Evolutionary conservation across 2,329 filamentous ascomycete genomes (phyloP).

Genomic region (Colletotrichum musae): DNA sequence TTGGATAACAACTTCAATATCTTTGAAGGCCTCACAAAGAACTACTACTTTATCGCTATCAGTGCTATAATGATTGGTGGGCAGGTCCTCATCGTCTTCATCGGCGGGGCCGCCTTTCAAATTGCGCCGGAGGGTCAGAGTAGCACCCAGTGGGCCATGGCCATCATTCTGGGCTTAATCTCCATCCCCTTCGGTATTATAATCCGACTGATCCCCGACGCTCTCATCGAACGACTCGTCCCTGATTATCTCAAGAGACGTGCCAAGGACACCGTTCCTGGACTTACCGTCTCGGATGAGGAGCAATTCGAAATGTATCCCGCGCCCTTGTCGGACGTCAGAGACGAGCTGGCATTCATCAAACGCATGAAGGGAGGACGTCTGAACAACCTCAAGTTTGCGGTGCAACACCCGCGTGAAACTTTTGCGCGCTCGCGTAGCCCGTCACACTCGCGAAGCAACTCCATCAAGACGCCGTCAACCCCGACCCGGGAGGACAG

Average conservation of each 20-base stretch:
- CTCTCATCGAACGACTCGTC: slow-evolving; percentile 68
- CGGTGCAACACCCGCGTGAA: slow-evolving; percentile 81
- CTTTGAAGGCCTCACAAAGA: slow-evolving; percentile 87
- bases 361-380: slow-evolving; percentile 86
- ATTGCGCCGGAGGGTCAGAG: slow-evolving; percentile 75
- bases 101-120: slow-evolving; percentile 86
- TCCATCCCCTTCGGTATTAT: slow-evolving; percentile 87
- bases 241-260: slow-evolving; percentile 67
- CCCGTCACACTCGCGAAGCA: slow-evolving; percentile 75
- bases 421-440: slow-evolving; percentile 74
- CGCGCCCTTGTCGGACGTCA: slow-evolving; percentile 79
- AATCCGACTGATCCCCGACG: slow-evolving; percentile 87
- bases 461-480: slow-evolving; percentile 71
- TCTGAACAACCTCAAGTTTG: slow-evolving; percentile 85
- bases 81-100: slow-evolving; percentile 90
- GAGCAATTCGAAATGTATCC: slow-evolving; percentile 79
- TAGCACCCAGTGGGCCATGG: slow-evolving; percentile 88
- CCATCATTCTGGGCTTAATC: slow-evolving; percentile 85
- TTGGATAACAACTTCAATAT: slow-evolving; percentile 97
- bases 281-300: slow-evolving; percentile 75
- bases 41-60: slow-evolving; percentile 91
- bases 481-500: slow-evolving; percentile 75
- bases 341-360: slow-evolving; percentile 85
- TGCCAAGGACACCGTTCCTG: slow-evolving; percentile 61
- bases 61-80: slow-evolving; percentile 89